phyloP scores from a whole-genome alignment of 805 yeast genomes.

The Wickerhamiella hasegawae region DNA sequence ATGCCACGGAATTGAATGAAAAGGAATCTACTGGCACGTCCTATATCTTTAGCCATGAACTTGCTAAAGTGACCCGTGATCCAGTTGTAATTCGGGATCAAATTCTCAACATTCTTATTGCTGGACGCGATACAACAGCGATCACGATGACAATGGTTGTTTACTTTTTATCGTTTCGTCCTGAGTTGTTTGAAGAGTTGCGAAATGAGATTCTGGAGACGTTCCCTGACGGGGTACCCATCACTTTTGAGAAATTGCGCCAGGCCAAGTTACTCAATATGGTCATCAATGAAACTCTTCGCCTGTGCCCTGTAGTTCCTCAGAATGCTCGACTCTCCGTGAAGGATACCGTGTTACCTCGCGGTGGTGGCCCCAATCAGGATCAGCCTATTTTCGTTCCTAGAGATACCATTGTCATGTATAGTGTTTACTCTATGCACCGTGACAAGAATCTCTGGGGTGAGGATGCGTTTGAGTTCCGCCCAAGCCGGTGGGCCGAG shows the following conservation, averaged over 20 bases:
- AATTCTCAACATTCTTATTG: constrained; percentile 28
- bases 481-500: constrained; percentile 24
- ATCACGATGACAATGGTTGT: constrained; percentile 26
- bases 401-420: constrained; percentile 26
- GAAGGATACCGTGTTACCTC: constrained; percentile 30
- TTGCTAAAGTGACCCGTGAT: constrained; percentile 28
- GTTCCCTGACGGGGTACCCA: constrained; percentile 15
- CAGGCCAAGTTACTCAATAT: constrained; percentile 28
- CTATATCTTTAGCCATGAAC: constrained; percentile 28
- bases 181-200: constrained; percentile 22
- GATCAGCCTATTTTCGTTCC: constrained; percentile 22
- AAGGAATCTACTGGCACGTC: constrained; percentile 20
- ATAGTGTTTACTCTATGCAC: constrained; percentile 26
- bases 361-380: constrained; percentile 30
- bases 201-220: constrained; percentile 15
- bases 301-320: constrained; percentile 33
- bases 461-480: constrained; percentile 25
- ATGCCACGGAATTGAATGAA: constrained; percentile 18
- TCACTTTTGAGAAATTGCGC: constrained; percentile 28
- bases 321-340: constrained; percentile 28
- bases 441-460: constrained; percentile 25
- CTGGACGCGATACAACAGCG: constrained; percentile 35
- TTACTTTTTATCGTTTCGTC: constrained; percentile 27
- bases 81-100: constrained; percentile 29
- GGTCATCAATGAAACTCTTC: constrained; percentile 29